Evolutionary conservation across 2,329 filamentous ascomycete genomes (phyloP).

Genomic region (Zasmidium angulare): DNA sequence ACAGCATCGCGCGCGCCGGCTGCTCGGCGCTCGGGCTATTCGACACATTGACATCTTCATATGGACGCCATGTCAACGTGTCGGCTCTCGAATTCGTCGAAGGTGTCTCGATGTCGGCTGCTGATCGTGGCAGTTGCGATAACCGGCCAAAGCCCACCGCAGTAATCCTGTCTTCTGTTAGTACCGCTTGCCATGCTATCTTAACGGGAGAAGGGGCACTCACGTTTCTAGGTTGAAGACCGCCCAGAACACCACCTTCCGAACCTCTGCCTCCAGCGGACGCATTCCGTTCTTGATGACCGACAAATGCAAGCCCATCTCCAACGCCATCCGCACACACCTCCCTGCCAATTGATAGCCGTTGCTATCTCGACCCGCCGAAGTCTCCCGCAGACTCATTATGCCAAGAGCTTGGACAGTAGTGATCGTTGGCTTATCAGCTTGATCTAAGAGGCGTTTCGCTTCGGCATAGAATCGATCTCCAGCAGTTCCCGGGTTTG

Average conservation of each 20-base stretch:
- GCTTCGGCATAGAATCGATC: conserved; percentile 74
- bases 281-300: conserved; percentile 37
- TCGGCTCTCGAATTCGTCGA: conserved; percentile 35
- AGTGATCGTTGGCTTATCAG: conserved; percentile 62
- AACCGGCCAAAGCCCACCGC: conserved; percentile 49
- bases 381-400: conserved; percentile 74
- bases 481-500: conserved; percentile 64
- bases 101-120: conserved; percentile 51
- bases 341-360: conserved; percentile 73
- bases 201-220: conserved; percentile 20
- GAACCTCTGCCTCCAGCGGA: conserved; percentile 47
- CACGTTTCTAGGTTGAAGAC: conserved; percentile 51
- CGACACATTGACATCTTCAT: conserved; percentile 34
- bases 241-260: conserved; percentile 56
- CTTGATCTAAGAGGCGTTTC: conserved; percentile 58
- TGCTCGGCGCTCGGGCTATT: conserved; percentile 65
- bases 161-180: conserved; percentile 39
- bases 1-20: conserved; percentile 54
- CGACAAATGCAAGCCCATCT: conserved; percentile 65
- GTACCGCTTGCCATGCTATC: not conserved
- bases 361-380: conserved; percentile 65
- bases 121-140: conserved; percentile 48
- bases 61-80: conserved; percentile 37
- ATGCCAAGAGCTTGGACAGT: conserved; percentile 74
- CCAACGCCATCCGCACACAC: conserved; percentile 69